Conservation (phyloP, 1,139 yeast genomes). For the Sugiyamaella novakii region DNA sequence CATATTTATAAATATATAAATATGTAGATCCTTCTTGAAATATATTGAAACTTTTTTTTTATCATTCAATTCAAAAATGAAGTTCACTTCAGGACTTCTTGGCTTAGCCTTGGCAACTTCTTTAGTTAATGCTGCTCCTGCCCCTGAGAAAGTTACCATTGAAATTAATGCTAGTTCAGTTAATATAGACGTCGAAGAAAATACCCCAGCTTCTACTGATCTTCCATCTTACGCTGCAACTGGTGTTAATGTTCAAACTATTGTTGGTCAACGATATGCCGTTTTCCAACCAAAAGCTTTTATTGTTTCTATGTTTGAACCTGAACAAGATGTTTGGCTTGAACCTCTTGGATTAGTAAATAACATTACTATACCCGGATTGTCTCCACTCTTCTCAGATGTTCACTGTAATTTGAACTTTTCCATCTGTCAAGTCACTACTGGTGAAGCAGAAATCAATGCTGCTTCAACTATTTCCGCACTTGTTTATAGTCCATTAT, state of each 20-base stretch:
- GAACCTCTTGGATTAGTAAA: constrained; percentile 50
- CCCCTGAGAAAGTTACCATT: constrained; percentile 14
- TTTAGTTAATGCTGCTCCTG: constrained; percentile 16
- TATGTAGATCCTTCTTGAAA: no score
- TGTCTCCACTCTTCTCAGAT: constrained; percentile 61
- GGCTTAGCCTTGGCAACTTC: constrained; percentile 17
- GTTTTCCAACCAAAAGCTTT: constrained; percentile 51
- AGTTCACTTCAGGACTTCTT: constrained; percentile 9
- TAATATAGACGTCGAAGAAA: constrained; percentile 18
- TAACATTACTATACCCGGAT: constrained; percentile 62
- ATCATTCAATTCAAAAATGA: no score
- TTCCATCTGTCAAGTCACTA: constrained; percentile 61
- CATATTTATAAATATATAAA: no score
- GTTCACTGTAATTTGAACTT: constrained; percentile 58
- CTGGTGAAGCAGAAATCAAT: constrained; percentile 71
- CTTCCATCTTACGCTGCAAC: constrained; percentile 22
- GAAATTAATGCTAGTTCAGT: constrained; percentile 17
- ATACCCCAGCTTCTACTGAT: constrained; percentile 15
- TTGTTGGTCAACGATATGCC: constrained; percentile 14
- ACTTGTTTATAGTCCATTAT: constrained; percentile 54
- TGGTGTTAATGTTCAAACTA: constrained; percentile 21
- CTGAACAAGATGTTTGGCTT: constrained; percentile 60
- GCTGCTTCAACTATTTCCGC: constrained; percentile 66
- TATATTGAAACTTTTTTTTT: no score
- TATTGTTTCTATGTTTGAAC: constrained; percentile 58